Percentiles rank a stretch among this genome's conserved stretches.
Evolutionary conservation across 257 asterid genomes (phyloP).

Genomic region (Gentiana dahurica): DNA sequence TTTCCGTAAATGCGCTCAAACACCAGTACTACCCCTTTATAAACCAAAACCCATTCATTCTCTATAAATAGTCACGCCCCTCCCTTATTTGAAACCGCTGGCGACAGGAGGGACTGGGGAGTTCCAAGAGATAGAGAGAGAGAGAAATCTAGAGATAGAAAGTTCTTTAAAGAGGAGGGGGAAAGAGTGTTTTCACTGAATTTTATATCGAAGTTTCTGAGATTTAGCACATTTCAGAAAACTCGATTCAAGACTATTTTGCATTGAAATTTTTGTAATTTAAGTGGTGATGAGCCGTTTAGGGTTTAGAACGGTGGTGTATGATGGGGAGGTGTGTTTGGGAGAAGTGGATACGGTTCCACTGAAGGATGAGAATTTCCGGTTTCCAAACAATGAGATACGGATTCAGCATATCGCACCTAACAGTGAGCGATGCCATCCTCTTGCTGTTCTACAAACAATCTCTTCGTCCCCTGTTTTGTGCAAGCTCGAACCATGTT

Average conservation of each 20-base stretch:
- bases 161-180: too few species aligned
- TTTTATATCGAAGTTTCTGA: neutral
- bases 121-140: slow-evolving; percentile 8
- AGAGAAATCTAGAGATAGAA: neutral
- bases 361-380: slow-evolving; percentile 48
- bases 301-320: slow-evolving; percentile 84
- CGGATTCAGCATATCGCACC: slow-evolving; percentile 59
- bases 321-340: slow-evolving; percentile 54
- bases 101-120: slow-evolving; percentile 4
- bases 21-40: slow-evolving; percentile 14
- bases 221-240: slow-evolving; percentile 8
- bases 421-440: slow-evolving; percentile 74
- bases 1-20: slow-evolving; percentile 20
- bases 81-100: slow-evolving; percentile 30
- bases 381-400: slow-evolving; percentile 83
- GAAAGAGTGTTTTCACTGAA: neutral
- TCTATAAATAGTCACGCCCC: slow-evolving; percentile 41
- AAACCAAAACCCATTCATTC: slow-evolving; percentile 9
- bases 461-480: slow-evolving; percentile 50
- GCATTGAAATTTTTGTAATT: neutral
- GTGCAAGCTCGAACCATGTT: slow-evolving; percentile 84
- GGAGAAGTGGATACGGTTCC: slow-evolving; percentile 73
- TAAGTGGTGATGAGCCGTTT: slow-evolving; percentile 52
- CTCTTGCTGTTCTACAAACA: slow-evolving; percentile 71
- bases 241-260: slow-evolving; percentile 2